Evolutionary conservation across 768 basidiomycete species (phyloP).

Genomic region (Stropharia rugosoannulata): DNA sequence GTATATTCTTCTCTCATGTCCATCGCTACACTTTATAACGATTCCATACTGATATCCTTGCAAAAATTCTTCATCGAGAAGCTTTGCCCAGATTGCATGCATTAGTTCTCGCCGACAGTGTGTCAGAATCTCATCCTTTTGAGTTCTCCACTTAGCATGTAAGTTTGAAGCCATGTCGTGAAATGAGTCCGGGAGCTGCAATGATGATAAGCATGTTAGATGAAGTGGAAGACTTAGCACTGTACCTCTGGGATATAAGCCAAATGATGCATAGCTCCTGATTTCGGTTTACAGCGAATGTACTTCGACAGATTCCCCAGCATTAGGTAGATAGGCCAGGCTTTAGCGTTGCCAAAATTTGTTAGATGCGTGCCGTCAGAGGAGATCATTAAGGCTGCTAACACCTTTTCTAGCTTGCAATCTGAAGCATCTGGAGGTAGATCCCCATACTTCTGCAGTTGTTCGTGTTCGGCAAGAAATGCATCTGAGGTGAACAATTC

Average conservation of each 20-base stretch:
- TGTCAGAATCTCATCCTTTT: no score
- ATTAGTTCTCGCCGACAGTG: no score
- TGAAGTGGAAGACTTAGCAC: neutral
- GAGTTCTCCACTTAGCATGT: no score
- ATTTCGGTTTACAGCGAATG: no score
- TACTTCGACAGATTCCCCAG: slow-evolving; percentile 40
- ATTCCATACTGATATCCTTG: slow-evolving; percentile 31
- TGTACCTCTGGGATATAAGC: slow-evolving; percentile 41
- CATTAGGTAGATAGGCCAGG: slow-evolving; percentile 40
- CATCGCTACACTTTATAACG: slow-evolving; percentile 30
- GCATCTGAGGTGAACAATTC: slow-evolving; percentile 15
- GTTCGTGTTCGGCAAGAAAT: slow-evolving; percentile 18
- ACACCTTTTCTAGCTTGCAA: slow-evolving; percentile 20
- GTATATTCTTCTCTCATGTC: slow-evolving; percentile 28
- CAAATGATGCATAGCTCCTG: no score
- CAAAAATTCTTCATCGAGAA: slow-evolving; percentile 16
- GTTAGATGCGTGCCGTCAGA: slow-evolving; percentile 25
- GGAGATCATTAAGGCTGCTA: slow-evolving; percentile 26
- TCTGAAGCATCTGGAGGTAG: slow-evolving; percentile 8
- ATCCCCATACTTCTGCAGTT: slow-evolving; percentile 11
- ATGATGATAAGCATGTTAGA: neutral
- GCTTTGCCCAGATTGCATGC: no score
- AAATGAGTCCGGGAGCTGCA: slow-evolving; percentile 22
- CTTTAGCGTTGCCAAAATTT: slow-evolving; percentile 28
- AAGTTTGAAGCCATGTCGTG: no score